These are phyloP conservation scores for Neurospora sp. DNA, from an alignment of 2,329 filamentous ascomycete genomes.

Conservation along the genomic window DNA sequence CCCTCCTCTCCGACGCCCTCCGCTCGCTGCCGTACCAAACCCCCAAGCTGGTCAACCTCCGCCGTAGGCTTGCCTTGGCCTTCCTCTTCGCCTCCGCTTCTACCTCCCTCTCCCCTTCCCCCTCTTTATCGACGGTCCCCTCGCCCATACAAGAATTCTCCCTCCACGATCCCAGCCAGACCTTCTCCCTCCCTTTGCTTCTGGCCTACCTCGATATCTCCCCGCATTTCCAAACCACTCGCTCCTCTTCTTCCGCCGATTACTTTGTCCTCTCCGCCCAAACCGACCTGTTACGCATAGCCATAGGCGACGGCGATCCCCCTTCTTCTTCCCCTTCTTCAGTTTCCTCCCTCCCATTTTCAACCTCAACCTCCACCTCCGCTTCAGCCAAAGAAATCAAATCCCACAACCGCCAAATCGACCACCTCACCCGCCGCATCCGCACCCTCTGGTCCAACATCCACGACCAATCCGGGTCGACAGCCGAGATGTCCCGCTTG, in stretches of 20 bases:
- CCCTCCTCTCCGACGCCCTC: conserved; percentile 49
- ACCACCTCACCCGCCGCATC: conserved; percentile 52
- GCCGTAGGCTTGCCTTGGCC: conserved; percentile 55
- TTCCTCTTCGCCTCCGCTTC: conserved; percentile 33
- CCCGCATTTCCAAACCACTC: neutral
- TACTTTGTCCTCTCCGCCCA: conserved; percentile 59
- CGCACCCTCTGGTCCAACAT: conserved; percentile 53
- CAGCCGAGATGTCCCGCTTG: conserved; percentile 60
- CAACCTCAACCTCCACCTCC: neutral
- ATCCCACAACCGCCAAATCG: conserved; percentile 61
- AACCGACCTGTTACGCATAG: conserved; percentile 61
- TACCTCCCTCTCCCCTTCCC: neutral
- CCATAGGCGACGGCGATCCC: conserved; percentile 52
- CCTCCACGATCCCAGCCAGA: neutral
- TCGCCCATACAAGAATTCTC: neutral
- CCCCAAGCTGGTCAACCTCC: conserved; percentile 45
- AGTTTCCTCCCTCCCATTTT: no score
- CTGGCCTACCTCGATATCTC: neutral
- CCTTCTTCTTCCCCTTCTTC: conserved; percentile 8
- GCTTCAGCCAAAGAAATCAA: conserved; percentile 16
- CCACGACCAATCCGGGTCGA: conserved; percentile 53
- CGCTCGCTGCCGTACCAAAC: conserved; percentile 46
- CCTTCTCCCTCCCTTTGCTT: neutral
- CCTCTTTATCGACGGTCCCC: neutral
- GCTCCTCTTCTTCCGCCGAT: conserved; percentile 36